Conservation (phyloP, 177 flowering plant genomes). For the Telopea speciosissima region DNA sequence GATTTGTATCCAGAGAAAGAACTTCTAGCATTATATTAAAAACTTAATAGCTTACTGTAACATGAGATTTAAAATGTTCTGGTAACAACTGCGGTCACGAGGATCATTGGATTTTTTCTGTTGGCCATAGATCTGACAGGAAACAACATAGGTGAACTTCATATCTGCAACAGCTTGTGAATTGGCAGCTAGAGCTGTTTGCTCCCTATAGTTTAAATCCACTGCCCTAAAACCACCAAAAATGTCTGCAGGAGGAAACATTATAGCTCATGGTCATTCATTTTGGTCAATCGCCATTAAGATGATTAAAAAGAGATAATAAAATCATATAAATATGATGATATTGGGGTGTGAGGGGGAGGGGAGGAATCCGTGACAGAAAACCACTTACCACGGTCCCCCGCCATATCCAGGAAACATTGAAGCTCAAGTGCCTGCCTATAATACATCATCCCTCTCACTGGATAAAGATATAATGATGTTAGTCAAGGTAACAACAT, state of each 20-base stretch:
- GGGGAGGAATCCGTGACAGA: not conserved
- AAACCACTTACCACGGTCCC: constrained; percentile 48
- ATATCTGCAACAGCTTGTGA: constrained; percentile 79
- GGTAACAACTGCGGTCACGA: constrained; percentile 58
- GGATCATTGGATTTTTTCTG: constrained; percentile 71
- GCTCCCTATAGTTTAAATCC: constrained; percentile 16
- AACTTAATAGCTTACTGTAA: constrained; percentile 45
- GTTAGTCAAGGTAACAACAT: not conserved
- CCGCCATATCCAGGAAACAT: constrained; percentile 68
- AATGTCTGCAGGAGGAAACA: constrained; percentile 37
- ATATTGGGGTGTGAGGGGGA: not conserved
- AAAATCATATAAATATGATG: not conserved
- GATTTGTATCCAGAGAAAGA: constrained; percentile 24
- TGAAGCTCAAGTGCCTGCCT: constrained; percentile 82
- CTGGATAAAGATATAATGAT: constrained; percentile 27
- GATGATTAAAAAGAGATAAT: not conserved
- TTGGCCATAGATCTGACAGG: constrained; percentile 89
- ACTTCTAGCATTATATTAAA: not conserved
- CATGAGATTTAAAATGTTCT: constrained; percentile 87
- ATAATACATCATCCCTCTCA: constrained; percentile 99
- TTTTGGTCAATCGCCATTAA: not conserved
- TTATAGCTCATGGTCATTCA: not conserved
- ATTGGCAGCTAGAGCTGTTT: constrained; percentile 14
- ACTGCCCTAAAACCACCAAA: constrained; percentile 39
- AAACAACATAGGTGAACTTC: constrained; percentile 97